Percentiles rank a stretch among this genome's conserved stretches.
Conservation (phyloP, 2,329 filamentous ascomycete species). For the Magnaporthiopsis incrustans region DNA sequence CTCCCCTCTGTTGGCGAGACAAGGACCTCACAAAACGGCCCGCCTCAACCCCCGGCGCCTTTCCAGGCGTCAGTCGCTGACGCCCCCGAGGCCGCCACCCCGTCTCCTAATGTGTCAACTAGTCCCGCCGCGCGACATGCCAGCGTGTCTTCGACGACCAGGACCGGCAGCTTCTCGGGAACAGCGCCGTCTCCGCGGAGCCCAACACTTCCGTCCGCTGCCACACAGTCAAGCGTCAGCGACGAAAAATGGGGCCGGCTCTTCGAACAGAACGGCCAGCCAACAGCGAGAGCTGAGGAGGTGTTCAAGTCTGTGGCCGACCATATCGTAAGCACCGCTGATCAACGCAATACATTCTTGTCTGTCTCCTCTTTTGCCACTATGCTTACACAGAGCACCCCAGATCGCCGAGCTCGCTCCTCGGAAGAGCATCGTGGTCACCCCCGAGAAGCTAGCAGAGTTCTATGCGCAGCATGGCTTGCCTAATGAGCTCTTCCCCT, state of each 20-base stretch:
- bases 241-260: constrained; percentile 56
- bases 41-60: not conserved
- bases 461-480: constrained; percentile 65
- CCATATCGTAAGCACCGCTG: constrained; percentile 53
- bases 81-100: not conserved
- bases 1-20: not conserved
- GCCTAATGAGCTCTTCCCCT: constrained; percentile 12
- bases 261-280: constrained; percentile 59
- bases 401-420: constrained; percentile 64
- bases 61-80: not conserved
- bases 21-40: not conserved
- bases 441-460: constrained; percentile 64
- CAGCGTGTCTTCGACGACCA: not conserved
- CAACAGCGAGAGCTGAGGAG: constrained; percentile 60
- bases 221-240: not conserved
- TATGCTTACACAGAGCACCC: not conserved
- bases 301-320: constrained; percentile 66
- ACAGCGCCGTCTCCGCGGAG: not conserved
- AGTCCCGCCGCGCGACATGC: not conserved
- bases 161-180: not conserved
- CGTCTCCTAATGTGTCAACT: not conserved
- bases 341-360: not conserved
- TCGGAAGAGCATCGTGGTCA: constrained; percentile 60
- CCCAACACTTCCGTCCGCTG: not conserved
- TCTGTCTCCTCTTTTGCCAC: not conserved